Base-by-base conservation (phyloP, 371 early-diverging fungal species). In the Mortierella sp. region DNA sequence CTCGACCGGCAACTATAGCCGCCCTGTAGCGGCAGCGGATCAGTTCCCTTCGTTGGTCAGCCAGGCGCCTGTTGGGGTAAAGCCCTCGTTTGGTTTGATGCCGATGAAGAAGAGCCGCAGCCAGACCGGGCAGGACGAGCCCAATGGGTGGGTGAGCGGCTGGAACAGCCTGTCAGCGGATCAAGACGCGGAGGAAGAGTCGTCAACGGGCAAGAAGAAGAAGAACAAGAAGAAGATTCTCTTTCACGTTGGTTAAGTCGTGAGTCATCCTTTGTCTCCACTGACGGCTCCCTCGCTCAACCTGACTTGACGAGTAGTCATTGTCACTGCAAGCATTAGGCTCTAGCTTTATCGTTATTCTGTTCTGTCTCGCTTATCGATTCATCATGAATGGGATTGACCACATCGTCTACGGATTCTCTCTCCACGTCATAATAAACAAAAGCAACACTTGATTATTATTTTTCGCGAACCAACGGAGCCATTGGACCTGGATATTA, bases 181-280 rank as follows among this genome's bases (percentile, higher is more conserved):
- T 14, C 65, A 65, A 65, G 80, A 78, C 44, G 77, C 72, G 9
- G 74, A 73, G 31, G 81, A 80, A 9, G 81, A 74, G 52, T 19
- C 60, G 44, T 75, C 84, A 65, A 88, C 91, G 58, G 91, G 91
- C 70, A 92, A 92, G 85, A 91, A 91, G 83, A 91, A 93, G 81
- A 88, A 88, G 80, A 82, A 85, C 80, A 91, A 88, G 83, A 90
- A 92, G 77, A 90, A 92, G 78, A 89, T 92, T 21, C 82, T 93
- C 71, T 90, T 93, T 73, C 91, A 92, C 76, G 92, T 93, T 54
- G 93, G 93, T 26, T 84, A 84, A 80, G 54, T 38, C 28, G 52
- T 60, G 45, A 60, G 44, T 71, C 71, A 71, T 71, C 26, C 14
- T 28, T 65, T 10, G 38, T 65, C 65, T 38, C 38, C 0, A 28